phyloP scores from a whole-genome alignment of 805 yeast species.

The Debaryomyces maramus region DNA sequence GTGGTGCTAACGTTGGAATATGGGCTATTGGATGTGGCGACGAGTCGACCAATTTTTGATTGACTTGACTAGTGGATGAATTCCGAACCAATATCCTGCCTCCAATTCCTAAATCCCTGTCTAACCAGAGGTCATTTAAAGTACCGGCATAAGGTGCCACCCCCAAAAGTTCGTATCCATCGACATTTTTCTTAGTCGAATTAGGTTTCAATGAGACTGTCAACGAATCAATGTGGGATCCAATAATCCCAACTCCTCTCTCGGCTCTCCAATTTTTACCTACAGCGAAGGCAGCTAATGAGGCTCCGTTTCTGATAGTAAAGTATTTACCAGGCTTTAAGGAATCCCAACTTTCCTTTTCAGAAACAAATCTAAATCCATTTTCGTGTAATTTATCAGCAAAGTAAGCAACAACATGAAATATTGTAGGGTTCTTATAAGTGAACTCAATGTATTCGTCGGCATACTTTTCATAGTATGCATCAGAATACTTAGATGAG shows the following conservation, averaged over 20 bases:
- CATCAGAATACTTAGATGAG: slow-evolving; percentile 14
- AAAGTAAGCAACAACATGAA: slow-evolving; percentile 63
- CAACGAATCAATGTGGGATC: slow-evolving; percentile 75
- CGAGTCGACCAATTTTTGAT: slow-evolving; percentile 51
- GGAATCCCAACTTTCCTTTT: slow-evolving; percentile 55
- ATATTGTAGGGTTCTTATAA: slow-evolving; percentile 70
- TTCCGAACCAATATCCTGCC: slow-evolving; percentile 65
- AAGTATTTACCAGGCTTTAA: slow-evolving; percentile 57
- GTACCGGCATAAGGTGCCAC: slow-evolving; percentile 86
- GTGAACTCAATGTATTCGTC: slow-evolving; percentile 71
- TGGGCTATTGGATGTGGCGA: slow-evolving; percentile 73
- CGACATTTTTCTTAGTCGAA: slow-evolving; percentile 58
- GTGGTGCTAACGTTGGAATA: slow-evolving; percentile 84
- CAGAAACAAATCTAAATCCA: slow-evolving; percentile 68
- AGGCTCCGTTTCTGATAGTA: slow-evolving; percentile 67
- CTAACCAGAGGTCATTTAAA: slow-evolving; percentile 67
- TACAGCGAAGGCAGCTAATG: slow-evolving; percentile 66
- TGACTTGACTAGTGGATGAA: slow-evolving; percentile 30
- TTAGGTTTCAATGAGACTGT: slow-evolving; percentile 71
- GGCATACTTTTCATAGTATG: slow-evolving; percentile 25
- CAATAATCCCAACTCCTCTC: slow-evolving; percentile 67
- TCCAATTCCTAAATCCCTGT: slow-evolving; percentile 82
- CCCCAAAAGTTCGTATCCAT: slow-evolving; percentile 77
- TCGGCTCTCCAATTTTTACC: slow-evolving; percentile 67
- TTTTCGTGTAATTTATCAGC: slow-evolving; percentile 47